Percentiles rank a stretch among this genome's conserved stretches.
Evolutionary conservation across 1,139 yeast species (phyloP).

Genomic region (Zygoascus hellenicus): DNA sequence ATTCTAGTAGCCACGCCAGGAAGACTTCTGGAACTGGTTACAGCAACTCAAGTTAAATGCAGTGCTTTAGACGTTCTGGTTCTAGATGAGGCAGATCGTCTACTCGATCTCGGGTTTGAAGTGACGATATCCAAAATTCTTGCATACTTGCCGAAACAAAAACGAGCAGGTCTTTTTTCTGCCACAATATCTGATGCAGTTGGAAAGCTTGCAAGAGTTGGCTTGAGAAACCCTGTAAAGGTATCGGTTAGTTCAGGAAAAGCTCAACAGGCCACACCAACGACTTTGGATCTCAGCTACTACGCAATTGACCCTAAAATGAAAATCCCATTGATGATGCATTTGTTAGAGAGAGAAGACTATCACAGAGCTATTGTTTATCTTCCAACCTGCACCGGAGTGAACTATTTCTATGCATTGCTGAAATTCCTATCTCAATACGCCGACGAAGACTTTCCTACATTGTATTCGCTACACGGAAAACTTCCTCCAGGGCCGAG

Average conservation of each 20-base stretch:
- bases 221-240: constrained; percentile 85
- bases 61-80: constrained; percentile 67
- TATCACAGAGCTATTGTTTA: constrained; percentile 79
- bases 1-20: constrained; percentile 93
- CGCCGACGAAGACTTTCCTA: constrained; percentile 27
- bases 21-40: constrained; percentile 67
- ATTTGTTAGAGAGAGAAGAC: constrained; percentile 44
- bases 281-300: constrained; percentile 58
- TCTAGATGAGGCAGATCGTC: constrained; percentile 88
- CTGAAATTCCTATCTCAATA: constrained; percentile 38
- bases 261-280: constrained; percentile 46
- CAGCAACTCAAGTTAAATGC: constrained; percentile 33
- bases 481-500: constrained; percentile 72
- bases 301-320: constrained; percentile 52
- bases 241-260: constrained; percentile 54
- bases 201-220: constrained; percentile 38
- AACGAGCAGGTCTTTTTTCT: constrained; percentile 88
- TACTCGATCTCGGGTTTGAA: constrained; percentile 74
- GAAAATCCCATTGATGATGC: constrained; percentile 55
- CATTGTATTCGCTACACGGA: constrained; percentile 73
- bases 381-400: constrained; percentile 84
- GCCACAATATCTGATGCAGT: constrained; percentile 85
- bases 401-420: constrained; percentile 64
- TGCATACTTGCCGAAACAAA: constrained; percentile 71
- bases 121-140: constrained; percentile 63